Base-by-base conservation (phyloP, 305 asterid species). In the Fraxinus platypoda region DNA sequence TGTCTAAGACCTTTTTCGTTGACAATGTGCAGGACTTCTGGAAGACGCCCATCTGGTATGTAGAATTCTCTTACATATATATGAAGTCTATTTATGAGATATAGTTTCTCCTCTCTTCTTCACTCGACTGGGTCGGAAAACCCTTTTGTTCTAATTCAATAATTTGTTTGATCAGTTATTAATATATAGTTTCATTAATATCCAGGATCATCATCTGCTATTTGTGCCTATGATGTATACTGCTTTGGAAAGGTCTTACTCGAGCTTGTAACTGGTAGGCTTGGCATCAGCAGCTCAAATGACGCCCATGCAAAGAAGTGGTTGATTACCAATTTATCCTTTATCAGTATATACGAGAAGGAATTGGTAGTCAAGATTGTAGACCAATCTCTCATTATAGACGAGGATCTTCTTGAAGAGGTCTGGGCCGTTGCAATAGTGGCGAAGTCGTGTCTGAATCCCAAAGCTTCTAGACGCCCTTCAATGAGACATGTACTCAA, bases 381-480 rank as follows among this genome's bases (percentile, higher is more conserved):
- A 0, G 97, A 93, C 80, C 91, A 85, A 72, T 88, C 97, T 26
- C 91, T 94, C 1, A 80, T 89, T 59, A 68, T 89, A 59, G 90
- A 93, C 17, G 96, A 90, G 66, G 97, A 93, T 76, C 92, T 91
- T 66, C 85, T 93, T 0, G 97, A 93, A 82, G 97, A 93, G 83
- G 92, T 89, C 13, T 90, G 98, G 97, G 93, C 97, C 21, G 88
- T 94, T 1, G 93, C 97, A 1, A 81, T 94, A 28, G 93, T 94
- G 74, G 98, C 98, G 4, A 91, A 89, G 87, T 88, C 98, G 0
- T 93, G 97, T 84, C 91, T 94, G 31, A 88, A 93, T 54, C 93
- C 92, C 4, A 92, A 86, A 86, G 81, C 97, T 15, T 87, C 93
- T 1, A 83, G 87, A 66, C 93, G 97, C 8, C 98, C 98, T 59